A percentile compares a stretch with the other conserved stretches of the same genome.
phyloP scores from a whole-genome alignment of 2,329 filamentous ascomycete genomes.

The Trichoderma sp. region DNA sequence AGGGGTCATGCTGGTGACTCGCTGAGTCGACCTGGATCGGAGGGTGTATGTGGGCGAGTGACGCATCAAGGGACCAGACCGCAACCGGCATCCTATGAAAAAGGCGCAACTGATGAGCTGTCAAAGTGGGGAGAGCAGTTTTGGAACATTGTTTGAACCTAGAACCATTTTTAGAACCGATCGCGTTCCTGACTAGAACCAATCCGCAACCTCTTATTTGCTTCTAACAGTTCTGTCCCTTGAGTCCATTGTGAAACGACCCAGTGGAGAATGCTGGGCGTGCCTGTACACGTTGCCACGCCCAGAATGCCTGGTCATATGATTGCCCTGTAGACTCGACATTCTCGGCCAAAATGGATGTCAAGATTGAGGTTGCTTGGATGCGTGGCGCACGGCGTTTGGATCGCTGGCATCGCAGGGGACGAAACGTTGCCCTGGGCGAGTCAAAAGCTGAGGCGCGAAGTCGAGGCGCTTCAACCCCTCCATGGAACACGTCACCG shows the following conservation, averaged over 20 bases:
- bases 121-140: constrained; percentile 19
- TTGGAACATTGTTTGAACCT: constrained; percentile 6
- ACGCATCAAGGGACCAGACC: constrained; percentile 17
- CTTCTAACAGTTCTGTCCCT: not conserved
- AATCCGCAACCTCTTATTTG: constrained; percentile 2
- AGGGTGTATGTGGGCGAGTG: constrained; percentile 6
- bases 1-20: constrained; percentile 4
- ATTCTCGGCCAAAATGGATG: not conserved
- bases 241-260: not conserved
- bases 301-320: not conserved
- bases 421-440: constrained; percentile 6
- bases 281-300: constrained; percentile 4
- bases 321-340: not conserved
- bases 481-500: constrained; percentile 22
- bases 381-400: constrained; percentile 20
- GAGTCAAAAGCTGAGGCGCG: constrained; percentile 27
- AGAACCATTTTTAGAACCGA: constrained; percentile 16
- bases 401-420: constrained; percentile 20
- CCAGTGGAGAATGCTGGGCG: not conserved
- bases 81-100: constrained; percentile 14
- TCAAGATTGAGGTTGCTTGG: not conserved
- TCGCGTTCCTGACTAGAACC: constrained; percentile 20
- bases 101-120: constrained; percentile 20
- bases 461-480: constrained; percentile 24
- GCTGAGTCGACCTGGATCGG: not conserved